phyloP scores from a whole-genome alignment of 2,329 filamentous ascomycete genomes.

The Alternaria sp. region DNA sequence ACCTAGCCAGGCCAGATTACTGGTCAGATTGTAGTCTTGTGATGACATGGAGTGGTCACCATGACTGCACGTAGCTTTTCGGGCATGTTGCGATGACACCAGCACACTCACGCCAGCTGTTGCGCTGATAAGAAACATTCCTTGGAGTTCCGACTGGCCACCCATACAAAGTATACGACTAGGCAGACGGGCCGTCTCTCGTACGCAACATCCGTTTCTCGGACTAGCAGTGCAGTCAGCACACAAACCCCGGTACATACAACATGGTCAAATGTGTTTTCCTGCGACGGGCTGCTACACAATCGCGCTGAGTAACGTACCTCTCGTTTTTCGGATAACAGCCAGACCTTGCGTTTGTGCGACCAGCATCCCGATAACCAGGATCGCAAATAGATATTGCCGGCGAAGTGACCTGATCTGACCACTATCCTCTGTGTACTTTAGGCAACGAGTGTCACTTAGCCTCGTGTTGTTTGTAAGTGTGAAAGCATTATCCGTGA shows the following conservation, averaged over 20 bases:
- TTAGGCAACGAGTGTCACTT: neutral
- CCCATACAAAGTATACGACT: neutral
- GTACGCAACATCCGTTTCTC: neutral
- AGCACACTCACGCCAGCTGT: slow-evolving; percentile 6
- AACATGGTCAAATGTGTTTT: slow-evolving; percentile 14
- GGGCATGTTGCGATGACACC: neutral
- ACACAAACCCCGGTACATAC: neutral
- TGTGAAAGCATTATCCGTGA: neutral
- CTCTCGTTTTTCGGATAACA: neutral
- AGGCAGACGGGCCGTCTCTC: neutral
- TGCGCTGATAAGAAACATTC: neutral
- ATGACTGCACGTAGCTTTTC: neutral
- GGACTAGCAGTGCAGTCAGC: slow-evolving; percentile 7
- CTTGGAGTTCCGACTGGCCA: neutral
- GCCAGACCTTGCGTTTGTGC: neutral
- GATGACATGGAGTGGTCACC: slow-evolving; percentile 8
- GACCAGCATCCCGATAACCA: slow-evolving; percentile 8
- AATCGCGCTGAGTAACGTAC: neutral
- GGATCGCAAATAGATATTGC: neutral
- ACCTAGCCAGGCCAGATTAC: neutral
- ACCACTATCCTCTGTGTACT: neutral
- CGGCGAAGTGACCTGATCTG: neutral
- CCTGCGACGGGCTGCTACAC: neutral
- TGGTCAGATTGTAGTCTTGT: neutral
- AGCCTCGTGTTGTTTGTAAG: neutral